phyloP scores from a whole-genome alignment of 73 alveolate genomes.

The Symbiodinium pilosum region DNA sequence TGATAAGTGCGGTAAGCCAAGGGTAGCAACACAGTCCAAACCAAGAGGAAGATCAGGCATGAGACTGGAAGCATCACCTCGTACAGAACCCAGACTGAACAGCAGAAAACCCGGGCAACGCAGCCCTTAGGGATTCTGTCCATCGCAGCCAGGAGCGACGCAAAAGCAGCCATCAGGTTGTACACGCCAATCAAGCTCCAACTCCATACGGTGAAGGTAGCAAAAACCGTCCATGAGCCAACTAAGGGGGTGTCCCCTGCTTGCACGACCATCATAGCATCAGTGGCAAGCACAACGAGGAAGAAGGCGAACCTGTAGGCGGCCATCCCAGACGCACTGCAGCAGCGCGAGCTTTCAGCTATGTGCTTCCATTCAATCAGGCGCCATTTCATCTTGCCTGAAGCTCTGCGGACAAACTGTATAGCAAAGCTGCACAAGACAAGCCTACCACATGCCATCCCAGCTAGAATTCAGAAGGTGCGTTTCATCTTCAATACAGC shows the following conservation, averaged over 20 bases:
- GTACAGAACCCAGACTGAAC: not conserved
- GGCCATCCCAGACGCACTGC: not conserved
- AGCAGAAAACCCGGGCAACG: not conserved
- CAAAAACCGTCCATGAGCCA: constrained; percentile 20
- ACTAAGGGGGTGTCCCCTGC: not conserved
- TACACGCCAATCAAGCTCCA: constrained; percentile 30
- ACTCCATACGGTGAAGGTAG: constrained; percentile 90
- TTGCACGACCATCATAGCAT: not conserved
- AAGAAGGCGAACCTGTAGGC: not conserved
- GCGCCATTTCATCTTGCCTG: constrained; percentile 33
- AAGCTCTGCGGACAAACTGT: too few species aligned
- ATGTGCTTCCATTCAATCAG: constrained; percentile 28
- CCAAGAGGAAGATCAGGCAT: constrained; percentile 45
- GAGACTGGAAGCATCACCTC: constrained; percentile 82
- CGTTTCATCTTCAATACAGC: too few species aligned
- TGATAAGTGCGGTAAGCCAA: constrained; percentile 35
- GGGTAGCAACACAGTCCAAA: constrained; percentile 65
- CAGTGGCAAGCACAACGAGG: not conserved
- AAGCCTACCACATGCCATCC: too few species aligned
- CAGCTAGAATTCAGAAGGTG: too few species aligned
- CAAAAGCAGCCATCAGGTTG: not conserved
- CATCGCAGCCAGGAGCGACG: not conserved
- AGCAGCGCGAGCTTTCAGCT: not conserved
- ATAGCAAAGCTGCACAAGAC: too few species aligned
- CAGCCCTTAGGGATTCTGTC: not conserved